Percentiles rank a stretch among this genome's conserved stretches.
Evolutionary conservation across 495 filamentous ascomycete genomes (phyloP).

Genomic region (Penicillium angulare): DNA sequence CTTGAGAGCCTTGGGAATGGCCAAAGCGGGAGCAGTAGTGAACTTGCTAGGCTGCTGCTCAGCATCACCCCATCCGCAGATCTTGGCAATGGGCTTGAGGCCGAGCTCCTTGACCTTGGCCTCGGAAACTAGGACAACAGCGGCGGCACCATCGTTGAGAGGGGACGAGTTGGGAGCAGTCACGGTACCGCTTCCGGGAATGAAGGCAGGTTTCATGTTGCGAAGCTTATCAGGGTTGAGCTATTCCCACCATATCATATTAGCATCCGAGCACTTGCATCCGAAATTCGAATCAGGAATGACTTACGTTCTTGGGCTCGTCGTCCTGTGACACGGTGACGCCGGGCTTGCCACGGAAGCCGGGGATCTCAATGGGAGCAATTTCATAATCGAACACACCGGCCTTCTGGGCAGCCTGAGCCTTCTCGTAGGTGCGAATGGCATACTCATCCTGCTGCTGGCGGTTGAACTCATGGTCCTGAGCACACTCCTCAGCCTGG

Average conservation of each 20-base stretch:
- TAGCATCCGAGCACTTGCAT: constrained; percentile 3
- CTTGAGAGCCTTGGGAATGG: constrained; percentile 93
- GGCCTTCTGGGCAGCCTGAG: constrained; percentile 75
- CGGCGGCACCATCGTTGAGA: constrained; percentile 89
- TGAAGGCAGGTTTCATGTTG: constrained; percentile 81
- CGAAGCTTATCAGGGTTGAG: constrained; percentile 91
- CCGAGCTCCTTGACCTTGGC: constrained; percentile 82
- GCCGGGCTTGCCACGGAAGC: constrained; percentile 84
- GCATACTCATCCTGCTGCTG: constrained; percentile 91
- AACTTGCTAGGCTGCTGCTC: constrained; percentile 88
- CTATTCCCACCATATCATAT: constrained; percentile 31
- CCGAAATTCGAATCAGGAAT: background rate
- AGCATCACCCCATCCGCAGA: constrained; percentile 94
- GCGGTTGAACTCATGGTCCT: constrained; percentile 75
- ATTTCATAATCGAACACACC: constrained; percentile 85
- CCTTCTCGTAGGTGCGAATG: constrained; percentile 87
- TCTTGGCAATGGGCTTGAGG: constrained; percentile 89
- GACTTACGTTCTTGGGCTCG: constrained; percentile 82
- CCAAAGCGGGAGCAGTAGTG: constrained; percentile 91
- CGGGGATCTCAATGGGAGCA: constrained; percentile 81
- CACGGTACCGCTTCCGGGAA: constrained; percentile 76
- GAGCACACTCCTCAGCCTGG: constrained; percentile 85
- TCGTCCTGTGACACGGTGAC: constrained; percentile 83
- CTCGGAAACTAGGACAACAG: constrained; percentile 87
- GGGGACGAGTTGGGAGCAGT: constrained; percentile 98